Conservation (phyloP, 2,329 filamentous ascomycete species). For the Aspergillus awamori region DNA sequence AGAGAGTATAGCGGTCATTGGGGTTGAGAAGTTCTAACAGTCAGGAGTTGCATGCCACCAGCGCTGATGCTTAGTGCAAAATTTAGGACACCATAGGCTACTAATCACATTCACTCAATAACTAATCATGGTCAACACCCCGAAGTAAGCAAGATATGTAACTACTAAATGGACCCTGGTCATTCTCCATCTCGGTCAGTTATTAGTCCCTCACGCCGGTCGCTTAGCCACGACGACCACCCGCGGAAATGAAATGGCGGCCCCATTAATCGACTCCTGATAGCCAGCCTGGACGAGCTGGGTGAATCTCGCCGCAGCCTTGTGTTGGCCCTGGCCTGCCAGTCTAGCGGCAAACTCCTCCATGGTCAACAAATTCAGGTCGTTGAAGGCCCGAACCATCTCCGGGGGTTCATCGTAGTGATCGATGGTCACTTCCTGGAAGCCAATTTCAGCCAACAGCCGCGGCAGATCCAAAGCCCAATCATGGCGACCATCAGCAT, state of each 20-base stretch:
- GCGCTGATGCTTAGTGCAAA: not conserved
- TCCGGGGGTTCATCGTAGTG: conserved; percentile 20
- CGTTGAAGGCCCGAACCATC: conserved; percentile 19
- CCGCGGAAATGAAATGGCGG: conserved; percentile 22
- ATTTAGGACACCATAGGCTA: no score
- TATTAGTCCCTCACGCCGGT: not conserved
- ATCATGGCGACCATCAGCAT: conserved; percentile 26
- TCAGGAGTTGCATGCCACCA: not conserved
- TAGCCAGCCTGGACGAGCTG: conserved; percentile 17
- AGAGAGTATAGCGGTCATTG: not conserved
- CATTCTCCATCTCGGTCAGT: not conserved
- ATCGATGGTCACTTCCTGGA: conserved; percentile 17
- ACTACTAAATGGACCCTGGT: not conserved
- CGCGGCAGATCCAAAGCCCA: conserved; percentile 23
- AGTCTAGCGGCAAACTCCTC: conserved; percentile 23
- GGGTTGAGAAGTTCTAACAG: no score
- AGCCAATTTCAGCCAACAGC: conserved; percentile 16
- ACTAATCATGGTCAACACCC: not conserved
- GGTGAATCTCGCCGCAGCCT: conserved; percentile 16
- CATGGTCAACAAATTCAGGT: conserved; percentile 26
- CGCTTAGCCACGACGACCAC: conserved; percentile 17
- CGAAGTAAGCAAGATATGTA: not conserved
- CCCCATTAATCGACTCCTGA: conserved; percentile 18
- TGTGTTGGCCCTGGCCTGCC: conserved; percentile 11
- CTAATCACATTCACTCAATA: no score